These are phyloP conservation scores for Aureobasidium melanogenum DNA, from an alignment of 2,329 filamentous ascomycete species.

Conservation along the genomic window DNA sequence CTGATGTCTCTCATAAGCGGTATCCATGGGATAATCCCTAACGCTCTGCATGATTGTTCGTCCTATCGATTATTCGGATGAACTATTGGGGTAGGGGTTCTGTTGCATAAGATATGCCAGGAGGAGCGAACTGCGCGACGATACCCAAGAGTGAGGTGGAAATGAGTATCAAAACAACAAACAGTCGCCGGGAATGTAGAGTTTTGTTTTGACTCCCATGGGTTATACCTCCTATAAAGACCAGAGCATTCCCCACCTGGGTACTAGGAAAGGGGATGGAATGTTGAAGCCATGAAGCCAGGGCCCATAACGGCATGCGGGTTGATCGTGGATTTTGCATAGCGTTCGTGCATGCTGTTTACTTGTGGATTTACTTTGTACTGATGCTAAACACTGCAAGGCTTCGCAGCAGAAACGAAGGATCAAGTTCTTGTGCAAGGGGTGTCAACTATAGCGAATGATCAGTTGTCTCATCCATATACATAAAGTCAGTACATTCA, in stretches of 20 bases:
- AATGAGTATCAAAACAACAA: constrained; percentile 11
- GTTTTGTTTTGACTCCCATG: constrained; percentile 5
- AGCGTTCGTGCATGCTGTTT: constrained; percentile 1
- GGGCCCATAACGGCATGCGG: constrained; percentile 8
- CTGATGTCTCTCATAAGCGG: background rate
- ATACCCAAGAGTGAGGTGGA: background rate
- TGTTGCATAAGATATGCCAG: constrained; percentile 9
- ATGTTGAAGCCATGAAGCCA: constrained; percentile 11
- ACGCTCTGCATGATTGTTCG: constrained; percentile 7
- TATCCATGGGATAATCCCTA: background rate
- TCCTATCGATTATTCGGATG: constrained; percentile 9
- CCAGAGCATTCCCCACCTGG: constrained; percentile 9
- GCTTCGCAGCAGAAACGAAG: background rate
- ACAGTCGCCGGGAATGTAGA: constrained; percentile 9
- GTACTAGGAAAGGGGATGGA: constrained; percentile 9
- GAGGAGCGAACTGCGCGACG: background rate
- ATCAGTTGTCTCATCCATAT: background rate
- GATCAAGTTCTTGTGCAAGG: background rate
- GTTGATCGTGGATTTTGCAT: constrained; percentile 6
- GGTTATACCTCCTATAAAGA: constrained; percentile 5
- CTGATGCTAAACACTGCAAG: background rate
- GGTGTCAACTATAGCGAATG: background rate
- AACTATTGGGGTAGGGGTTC: constrained; percentile 8
- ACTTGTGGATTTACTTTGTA: background rate
- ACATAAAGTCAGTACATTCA: background rate